Conservation (phyloP, 768 basidiomycete species). For the Mycena indigotica region DNA sequence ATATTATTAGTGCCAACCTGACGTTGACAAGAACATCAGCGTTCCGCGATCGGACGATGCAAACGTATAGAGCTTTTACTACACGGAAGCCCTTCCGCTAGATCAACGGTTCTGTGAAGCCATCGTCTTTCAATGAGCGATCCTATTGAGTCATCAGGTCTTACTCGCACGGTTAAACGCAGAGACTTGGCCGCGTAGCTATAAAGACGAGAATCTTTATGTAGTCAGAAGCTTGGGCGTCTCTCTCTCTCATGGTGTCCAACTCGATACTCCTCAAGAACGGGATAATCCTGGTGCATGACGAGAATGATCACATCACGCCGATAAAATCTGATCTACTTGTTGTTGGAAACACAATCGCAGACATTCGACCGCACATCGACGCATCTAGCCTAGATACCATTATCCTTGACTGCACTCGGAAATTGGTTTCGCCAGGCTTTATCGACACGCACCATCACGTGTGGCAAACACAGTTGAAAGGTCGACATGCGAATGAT, state of each 20-base stretch:
- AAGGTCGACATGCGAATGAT: constrained; percentile 14
- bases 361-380: constrained; percentile 4
- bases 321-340: constrained; percentile 16
- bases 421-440: constrained; percentile 13
- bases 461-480: constrained; percentile 21
- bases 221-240: too few relatives aligned
- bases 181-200: too few relatives aligned
- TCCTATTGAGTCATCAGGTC: too few relatives aligned
- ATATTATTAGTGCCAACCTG: too few relatives aligned
- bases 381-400: background rate
- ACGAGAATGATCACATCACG: constrained; percentile 7
- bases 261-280: constrained; percentile 13
- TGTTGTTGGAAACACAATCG: constrained; percentile 13
- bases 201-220: too few relatives aligned
- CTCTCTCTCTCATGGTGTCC: background rate
- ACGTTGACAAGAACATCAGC: too few relatives aligned
- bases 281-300: constrained; percentile 16
- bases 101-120: too few relatives aligned
- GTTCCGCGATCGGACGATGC: too few relatives aligned
- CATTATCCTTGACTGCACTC: constrained; percentile 12
- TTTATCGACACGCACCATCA: constrained; percentile 23
- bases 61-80: too few relatives aligned
- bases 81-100: too few relatives aligned
- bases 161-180: too few relatives aligned
- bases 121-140: too few relatives aligned